Evolutionary conservation across 2,329 filamentous ascomycete species (phyloP).

Genomic region (Onygena corvina): DNA sequence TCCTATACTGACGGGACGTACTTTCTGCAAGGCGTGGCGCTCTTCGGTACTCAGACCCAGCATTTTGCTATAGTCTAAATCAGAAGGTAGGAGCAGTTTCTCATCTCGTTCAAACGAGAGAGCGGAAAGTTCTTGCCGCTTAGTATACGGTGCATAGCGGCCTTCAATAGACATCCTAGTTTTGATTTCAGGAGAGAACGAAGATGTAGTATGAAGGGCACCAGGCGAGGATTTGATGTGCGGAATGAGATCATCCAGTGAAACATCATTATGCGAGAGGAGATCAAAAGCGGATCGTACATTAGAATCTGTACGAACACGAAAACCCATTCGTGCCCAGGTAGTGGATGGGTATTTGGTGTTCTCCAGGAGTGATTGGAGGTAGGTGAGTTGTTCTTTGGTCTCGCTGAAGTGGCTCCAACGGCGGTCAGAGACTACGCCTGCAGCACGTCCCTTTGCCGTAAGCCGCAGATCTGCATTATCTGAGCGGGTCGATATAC

Average conservation of each 20-base stretch:
- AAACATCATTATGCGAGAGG: conserved; percentile 53
- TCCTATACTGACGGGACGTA: conserved; percentile 70
- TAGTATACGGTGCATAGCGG: conserved; percentile 75
- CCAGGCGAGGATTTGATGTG: conserved; percentile 35
- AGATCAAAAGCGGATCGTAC: conserved; percentile 67
- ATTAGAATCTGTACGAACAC: conserved; percentile 52
- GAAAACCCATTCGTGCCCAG: conserved; percentile 62
- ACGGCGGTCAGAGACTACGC: conserved; percentile 64
- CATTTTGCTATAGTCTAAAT: conserved; percentile 64
- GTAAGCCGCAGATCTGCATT: conserved; percentile 88
- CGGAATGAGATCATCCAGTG: conserved; percentile 45
- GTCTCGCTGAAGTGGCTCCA: conserved; percentile 61
- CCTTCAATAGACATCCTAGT: conserved; percentile 68
- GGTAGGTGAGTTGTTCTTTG: conserved; percentile 52
- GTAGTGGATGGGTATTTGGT: conserved; percentile 48
- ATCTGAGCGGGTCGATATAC: conserved; percentile 81
- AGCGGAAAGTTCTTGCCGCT: conserved; percentile 55
- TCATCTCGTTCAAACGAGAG: conserved; percentile 65
- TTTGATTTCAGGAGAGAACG: conserved; percentile 44
- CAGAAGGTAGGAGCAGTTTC: conserved; percentile 54
- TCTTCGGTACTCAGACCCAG: conserved; percentile 70
- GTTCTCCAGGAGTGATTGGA: conserved; percentile 49
- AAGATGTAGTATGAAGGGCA: conserved; percentile 39
- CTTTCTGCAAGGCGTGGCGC: conserved; percentile 54
- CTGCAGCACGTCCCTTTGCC: conserved; percentile 59